Conservation (phyloP, 306 rosid genomes). For the Notholithocarpus densiflorus region DNA sequence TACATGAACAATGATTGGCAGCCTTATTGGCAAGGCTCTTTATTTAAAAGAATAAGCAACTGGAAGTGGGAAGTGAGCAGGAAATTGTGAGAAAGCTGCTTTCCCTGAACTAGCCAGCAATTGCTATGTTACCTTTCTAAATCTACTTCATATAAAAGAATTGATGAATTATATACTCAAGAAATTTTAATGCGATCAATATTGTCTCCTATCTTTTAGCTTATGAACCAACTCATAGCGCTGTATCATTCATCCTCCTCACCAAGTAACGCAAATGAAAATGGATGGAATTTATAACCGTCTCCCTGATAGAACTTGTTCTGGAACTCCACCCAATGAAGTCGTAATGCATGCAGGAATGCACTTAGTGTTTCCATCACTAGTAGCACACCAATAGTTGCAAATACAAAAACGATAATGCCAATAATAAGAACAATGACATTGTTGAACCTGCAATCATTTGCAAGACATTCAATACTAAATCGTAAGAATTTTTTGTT, state of each 20-base stretch:
- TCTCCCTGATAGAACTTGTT: slow-evolving; percentile 91
- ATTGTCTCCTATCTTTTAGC: neutral
- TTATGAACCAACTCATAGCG: neutral
- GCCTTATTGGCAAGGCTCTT: neutral
- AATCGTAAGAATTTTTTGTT: neutral
- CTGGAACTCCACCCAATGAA: slow-evolving; percentile 97
- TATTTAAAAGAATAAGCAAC: neutral
- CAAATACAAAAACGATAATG: slow-evolving; percentile 62
- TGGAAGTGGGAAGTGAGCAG: neutral
- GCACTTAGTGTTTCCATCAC: slow-evolving; percentile 94
- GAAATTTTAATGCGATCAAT: neutral
- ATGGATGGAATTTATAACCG: slow-evolving; percentile 82
- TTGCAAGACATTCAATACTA: neutral
- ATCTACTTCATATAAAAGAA: neutral
- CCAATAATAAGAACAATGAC: slow-evolving; percentile 64
- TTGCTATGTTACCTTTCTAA: neutral
- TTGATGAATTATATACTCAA: neutral
- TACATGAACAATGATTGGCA: neutral
- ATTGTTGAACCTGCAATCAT: slow-evolving; percentile 59
- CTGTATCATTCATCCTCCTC: slow-evolving; percentile 61
- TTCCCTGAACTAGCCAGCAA: neutral
- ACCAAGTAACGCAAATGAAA: slow-evolving; percentile 45
- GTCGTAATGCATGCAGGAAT: slow-evolving; percentile 93
- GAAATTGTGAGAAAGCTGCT: neutral
- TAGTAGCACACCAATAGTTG: slow-evolving; percentile 87